These are phyloP conservation scores for Melampsora larici-populina DNA, from an alignment of 1,284 basidiomycete genomes.

Conservation along the genomic window DNA sequence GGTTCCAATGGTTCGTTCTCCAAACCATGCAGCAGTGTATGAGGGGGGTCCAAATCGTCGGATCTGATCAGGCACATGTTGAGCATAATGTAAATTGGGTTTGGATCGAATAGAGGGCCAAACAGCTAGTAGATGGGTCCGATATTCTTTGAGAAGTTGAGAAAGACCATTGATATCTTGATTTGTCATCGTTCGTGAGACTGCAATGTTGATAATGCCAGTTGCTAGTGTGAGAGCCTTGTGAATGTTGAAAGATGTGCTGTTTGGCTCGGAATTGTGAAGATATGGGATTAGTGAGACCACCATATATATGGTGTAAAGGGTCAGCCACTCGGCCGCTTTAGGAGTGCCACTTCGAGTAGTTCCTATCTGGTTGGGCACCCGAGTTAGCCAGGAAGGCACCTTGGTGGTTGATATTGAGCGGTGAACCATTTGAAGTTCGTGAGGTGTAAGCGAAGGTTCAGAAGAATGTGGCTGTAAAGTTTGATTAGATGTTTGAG, in stretches of 20 bases:
- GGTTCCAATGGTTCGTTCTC: conserved; percentile 2
- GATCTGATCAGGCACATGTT: conserved; percentile 21
- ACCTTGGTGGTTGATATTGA: not conserved
- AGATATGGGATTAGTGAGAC: conserved; percentile 9
- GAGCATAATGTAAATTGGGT: no score
- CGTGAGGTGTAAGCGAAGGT: conserved; percentile 10
- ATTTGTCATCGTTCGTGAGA: conserved; percentile 1
- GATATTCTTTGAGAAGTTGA: not conserved
- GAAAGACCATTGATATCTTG: conserved; percentile 5
- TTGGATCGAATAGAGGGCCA: conserved; percentile 1
- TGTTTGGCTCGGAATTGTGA: no score
- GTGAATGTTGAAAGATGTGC: no score
- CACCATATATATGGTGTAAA: conserved; percentile 14
- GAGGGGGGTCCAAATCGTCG: not conserved
- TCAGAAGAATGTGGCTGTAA: not conserved
- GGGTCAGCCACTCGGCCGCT: conserved; percentile 26
- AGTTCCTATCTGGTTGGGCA: conserved; percentile 6
- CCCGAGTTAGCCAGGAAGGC: conserved; percentile 16
- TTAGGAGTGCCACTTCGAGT: no score
- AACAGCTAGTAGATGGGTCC: not conserved
- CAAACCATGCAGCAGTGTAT: not conserved
- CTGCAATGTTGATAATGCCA: no score
- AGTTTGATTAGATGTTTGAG: no score
- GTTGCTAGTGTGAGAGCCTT: no score
- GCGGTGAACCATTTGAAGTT: conserved; percentile 9